phyloP scores from a whole-genome alignment of 2,329 filamentous ascomycete genomes.

The Didymellaceae sp. region DNA sequence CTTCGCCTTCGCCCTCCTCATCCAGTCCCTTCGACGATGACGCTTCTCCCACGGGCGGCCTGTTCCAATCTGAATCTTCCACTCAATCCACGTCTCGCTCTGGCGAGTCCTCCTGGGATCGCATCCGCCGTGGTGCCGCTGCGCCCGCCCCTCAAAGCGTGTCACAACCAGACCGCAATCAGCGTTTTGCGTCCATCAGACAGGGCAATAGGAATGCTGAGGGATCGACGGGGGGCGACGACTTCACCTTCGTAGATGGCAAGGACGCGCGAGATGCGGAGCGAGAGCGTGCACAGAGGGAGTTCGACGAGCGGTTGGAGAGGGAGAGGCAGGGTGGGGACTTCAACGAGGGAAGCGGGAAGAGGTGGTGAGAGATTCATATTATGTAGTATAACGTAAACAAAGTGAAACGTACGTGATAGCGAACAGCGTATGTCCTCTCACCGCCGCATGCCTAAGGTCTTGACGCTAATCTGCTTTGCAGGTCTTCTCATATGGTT shows the following conservation, averaged over 20 bases:
- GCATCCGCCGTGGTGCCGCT: slow-evolving; percentile 47
- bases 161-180: slow-evolving; percentile 16
- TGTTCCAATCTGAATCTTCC: slow-evolving; percentile 41
- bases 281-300: slow-evolving; percentile 55
- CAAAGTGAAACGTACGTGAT: background rate
- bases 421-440: too few relatives aligned
- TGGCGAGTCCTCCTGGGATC: slow-evolving; percentile 54
- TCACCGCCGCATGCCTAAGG: too few relatives aligned
- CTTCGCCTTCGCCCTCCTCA: background rate
- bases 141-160: slow-evolving; percentile 22
- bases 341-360: slow-evolving; percentile 43
- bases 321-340: slow-evolving; percentile 56
- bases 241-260: slow-evolving; percentile 53
- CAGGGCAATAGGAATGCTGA: slow-evolving; percentile 33
- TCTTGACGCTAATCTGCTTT: too few relatives aligned
- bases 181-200: slow-evolving; percentile 25
- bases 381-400: background rate
- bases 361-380: slow-evolving; percentile 37
- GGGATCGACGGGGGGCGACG: slow-evolving; percentile 49
- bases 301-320: slow-evolving; percentile 59
- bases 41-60: slow-evolving; percentile 46
- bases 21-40: slow-evolving; percentile 38
- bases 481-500: too few relatives aligned
- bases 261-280: slow-evolving; percentile 54
- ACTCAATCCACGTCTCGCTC: slow-evolving; percentile 26